Evolutionary conservation across 2,329 filamentous ascomycete genomes (phyloP).

Genomic region (Diaporthe sp.): DNA sequence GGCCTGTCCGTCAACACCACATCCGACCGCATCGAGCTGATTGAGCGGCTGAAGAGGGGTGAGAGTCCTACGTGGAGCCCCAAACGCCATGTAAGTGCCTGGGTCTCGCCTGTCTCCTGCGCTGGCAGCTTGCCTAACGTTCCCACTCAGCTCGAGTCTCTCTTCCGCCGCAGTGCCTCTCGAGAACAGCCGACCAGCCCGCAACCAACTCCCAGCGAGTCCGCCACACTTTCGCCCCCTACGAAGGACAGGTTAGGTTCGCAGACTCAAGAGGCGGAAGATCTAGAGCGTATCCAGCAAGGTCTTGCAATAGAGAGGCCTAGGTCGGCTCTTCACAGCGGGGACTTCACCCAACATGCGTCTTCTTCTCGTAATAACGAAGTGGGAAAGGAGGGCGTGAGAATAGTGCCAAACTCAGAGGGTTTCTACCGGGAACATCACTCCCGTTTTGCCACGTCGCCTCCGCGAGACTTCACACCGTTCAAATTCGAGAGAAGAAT

Average conservation of each 20-base stretch:
- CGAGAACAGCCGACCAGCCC: slow-evolving; percentile 54
- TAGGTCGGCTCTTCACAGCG: slow-evolving; percentile 79
- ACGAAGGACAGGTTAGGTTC: slow-evolving; percentile 58
- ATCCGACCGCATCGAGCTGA: slow-evolving; percentile 81
- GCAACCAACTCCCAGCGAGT: slow-evolving; percentile 51
- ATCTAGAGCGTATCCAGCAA: slow-evolving; percentile 62
- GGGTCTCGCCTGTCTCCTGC: neutral
- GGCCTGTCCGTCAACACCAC: slow-evolving; percentile 50
- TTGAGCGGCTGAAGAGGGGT: slow-evolving; percentile 84
- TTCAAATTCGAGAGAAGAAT: slow-evolving; percentile 58
- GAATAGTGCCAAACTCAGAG: slow-evolving; percentile 12
- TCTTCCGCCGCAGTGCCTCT: slow-evolving; percentile 53
- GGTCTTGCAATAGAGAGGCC: slow-evolving; percentile 83
- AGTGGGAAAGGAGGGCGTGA: slow-evolving; percentile 42
- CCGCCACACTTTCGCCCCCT: slow-evolving; percentile 60
- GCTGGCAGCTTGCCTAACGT: slow-evolving; percentile 35
- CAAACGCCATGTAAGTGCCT: slow-evolving; percentile 67
- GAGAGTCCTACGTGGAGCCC: slow-evolving; percentile 83
- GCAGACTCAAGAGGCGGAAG: slow-evolving; percentile 48
- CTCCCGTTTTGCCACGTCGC: slow-evolving; percentile 69
- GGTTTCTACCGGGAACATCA: slow-evolving; percentile 43
- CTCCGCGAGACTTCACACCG: slow-evolving; percentile 64
- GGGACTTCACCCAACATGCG: slow-evolving; percentile 71
- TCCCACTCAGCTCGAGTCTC: slow-evolving; percentile 54
- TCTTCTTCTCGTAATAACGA: slow-evolving; percentile 42